Conservation (phyloP, 768 basidiomycete species). For the Polyporus arcularius region DNA sequence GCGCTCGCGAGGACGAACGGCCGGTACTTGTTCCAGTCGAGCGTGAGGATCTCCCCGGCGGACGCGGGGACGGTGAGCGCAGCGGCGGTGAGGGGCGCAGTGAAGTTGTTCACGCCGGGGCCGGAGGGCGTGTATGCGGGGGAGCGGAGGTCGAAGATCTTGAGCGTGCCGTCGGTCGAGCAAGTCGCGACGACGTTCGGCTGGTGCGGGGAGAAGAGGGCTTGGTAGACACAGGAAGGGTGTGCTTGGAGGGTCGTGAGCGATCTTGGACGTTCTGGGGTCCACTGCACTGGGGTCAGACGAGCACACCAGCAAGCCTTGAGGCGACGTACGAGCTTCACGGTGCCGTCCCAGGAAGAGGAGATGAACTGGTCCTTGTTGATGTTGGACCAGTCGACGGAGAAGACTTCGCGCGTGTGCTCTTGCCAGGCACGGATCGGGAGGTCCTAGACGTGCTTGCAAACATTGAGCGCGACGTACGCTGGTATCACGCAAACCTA, state of each 20-base stretch:
- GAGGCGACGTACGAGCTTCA: constrained; percentile 72
- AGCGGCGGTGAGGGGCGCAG: constrained; percentile 66
- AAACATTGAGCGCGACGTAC: constrained; percentile 28
- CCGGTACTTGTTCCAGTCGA: constrained; percentile 94
- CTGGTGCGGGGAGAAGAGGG: constrained; percentile 90
- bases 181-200: constrained; percentile 81
- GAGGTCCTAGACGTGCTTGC: constrained; percentile 60
- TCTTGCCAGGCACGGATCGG: constrained; percentile 94
- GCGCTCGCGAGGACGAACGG: constrained; percentile 76
- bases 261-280: constrained; percentile 77
- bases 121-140: constrained; percentile 54
- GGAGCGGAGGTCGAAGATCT: constrained; percentile 76
- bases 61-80: constrained; percentile 80
- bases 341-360: constrained; percentile 88
- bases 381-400: constrained; percentile 94
- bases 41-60: constrained; percentile 71
- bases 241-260: constrained; percentile 83
- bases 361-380: constrained; percentile 87
- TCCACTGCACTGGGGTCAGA: constrained; percentile 62
- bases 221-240: constrained; percentile 83
- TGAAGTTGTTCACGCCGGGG: constrained; percentile 56
- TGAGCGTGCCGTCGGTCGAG: constrained; percentile 84
- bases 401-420: constrained; percentile 90
- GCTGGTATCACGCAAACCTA: constrained; percentile 33
- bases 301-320: not conserved